Evolutionary conservation across 345 rosid species (phyloP), one percentile per base, ranked within the genome.

Genomic region (Salix suchowensis): DNA sequence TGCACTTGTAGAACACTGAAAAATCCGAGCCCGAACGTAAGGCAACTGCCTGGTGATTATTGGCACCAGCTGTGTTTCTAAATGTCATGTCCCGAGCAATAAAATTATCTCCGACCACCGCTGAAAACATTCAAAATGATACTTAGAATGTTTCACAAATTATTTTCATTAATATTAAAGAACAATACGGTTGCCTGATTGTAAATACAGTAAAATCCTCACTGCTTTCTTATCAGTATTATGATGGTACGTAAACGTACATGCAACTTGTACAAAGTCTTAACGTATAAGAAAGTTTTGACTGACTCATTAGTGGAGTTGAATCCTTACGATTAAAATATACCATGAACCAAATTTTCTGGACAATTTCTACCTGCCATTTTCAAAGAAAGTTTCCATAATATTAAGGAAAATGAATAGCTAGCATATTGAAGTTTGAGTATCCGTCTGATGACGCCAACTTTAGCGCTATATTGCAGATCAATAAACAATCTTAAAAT

Each of bases 1-100:
- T 73, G 73, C 89, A 87, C 24, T 26, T 73, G 81, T 87, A 84
- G 82, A 87, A 87, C 19, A 84, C 86, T 1, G 87, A 84, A 5
- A 81, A 85, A 65, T 87, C 89, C 0, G 91, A 85, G 68, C 89
- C 87, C 39, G 88, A 86, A 0, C 91, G 86, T 2, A 91, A 84
- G 0, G 96, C 96, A 54, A 91, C 96, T 18, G 96, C 96, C 73
- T 91, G 93, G 39, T 84, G 87, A 50, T 82, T 78, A 7, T 70
- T 67, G 1, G 93, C 83, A 11, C 96, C 96, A 16, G 96, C 93
- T 0, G 82, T 88, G 89, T 91, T 91, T 61, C 82, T 62, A 73
- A 91, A 82, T 2, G 91, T 88, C 69, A 91, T 86, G 82, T 80
- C 90, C 8, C 89, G 86, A 30, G 92, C 92, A 9, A 91, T 83